A percentile compares a stretch with the other conserved stretches of the same genome.
Conservation (phyloP, 2,329 filamentous ascomycete genomes). For the Colletotrichum higginsianum region DNA sequence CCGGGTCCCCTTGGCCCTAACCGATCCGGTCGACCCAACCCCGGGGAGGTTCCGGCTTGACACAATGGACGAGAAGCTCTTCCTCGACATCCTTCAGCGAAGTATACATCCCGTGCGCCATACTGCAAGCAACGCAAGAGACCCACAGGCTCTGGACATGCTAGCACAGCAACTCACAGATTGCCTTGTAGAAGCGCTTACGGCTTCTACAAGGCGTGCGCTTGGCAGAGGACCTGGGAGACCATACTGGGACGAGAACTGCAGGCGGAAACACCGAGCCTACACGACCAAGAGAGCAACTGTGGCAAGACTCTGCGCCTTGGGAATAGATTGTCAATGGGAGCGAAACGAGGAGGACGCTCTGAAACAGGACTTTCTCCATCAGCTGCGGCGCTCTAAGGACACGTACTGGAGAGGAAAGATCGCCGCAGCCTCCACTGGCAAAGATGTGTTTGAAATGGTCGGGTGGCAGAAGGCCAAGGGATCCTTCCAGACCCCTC, state of each 20-base stretch:
- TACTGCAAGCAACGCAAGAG: neutral
- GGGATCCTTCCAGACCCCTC: neutral
- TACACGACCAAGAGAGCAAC: neutral
- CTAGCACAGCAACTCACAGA: neutral
- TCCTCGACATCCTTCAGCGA: neutral
- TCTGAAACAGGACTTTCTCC: neutral
- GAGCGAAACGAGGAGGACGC: neutral
- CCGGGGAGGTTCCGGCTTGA: conserved; percentile 6
- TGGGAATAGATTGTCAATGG: neutral
- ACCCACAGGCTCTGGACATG: neutral
- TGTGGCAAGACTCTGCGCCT: neutral
- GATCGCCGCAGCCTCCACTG: neutral
- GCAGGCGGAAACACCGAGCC: neutral
- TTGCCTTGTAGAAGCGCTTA: conserved; percentile 2
- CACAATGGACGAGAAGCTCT: conserved; percentile 1
- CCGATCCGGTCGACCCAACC: neutral
- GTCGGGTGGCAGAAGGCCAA: neutral
- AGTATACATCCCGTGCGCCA: neutral
- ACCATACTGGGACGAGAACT: neutral
- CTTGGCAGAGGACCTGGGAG: neutral
- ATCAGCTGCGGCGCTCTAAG: neutral
- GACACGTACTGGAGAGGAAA: neutral
- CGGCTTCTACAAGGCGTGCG: neutral
- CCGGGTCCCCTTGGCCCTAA: conserved; percentile 14
- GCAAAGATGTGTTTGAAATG: conserved; percentile 1